These are phyloP conservation scores for Aspergillus udagawae DNA, from an alignment of 2,329 filamentous ascomycete species.

Conservation along the genomic window DNA sequence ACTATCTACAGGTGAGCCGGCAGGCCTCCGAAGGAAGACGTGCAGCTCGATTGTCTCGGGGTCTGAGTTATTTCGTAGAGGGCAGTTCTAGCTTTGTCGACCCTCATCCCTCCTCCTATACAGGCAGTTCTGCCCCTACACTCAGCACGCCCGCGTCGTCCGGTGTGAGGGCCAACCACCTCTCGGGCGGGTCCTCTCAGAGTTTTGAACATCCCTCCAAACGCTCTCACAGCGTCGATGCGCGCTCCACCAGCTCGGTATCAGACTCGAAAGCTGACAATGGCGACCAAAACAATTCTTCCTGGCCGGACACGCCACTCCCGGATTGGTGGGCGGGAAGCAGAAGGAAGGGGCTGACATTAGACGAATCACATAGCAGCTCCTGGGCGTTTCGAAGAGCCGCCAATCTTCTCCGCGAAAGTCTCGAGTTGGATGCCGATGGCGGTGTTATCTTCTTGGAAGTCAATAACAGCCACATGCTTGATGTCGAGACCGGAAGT, in stretches of 20 bases:
- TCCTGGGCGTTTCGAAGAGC: conserved; percentile 46
- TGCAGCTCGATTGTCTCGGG: conserved; percentile 52
- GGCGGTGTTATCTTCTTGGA: conserved; percentile 45
- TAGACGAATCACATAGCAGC: conserved; percentile 36
- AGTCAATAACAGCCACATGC: conserved; percentile 23
- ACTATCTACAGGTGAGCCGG: conserved; percentile 57
- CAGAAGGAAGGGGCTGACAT: conserved; percentile 20
- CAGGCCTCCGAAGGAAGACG: conserved; percentile 50
- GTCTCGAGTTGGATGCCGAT: conserved; percentile 42
- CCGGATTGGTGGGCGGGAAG: conserved; percentile 32
- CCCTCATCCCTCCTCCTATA: conserved; percentile 20
- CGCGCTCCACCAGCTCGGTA: conserved; percentile 21
- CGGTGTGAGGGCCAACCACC: conserved; percentile 18
- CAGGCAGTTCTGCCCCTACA: conserved; percentile 13
- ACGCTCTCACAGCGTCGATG: conserved; percentile 27
- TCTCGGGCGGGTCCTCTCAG: conserved; percentile 22
- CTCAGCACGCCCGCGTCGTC: conserved; percentile 20
- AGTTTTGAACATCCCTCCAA: conserved; percentile 18
- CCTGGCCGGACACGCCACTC: conserved; percentile 24
- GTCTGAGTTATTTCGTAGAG: conserved; percentile 53
- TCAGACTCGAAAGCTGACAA: conserved; percentile 27
- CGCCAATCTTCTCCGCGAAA: conserved; percentile 46
- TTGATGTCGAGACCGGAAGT: conserved; percentile 26
- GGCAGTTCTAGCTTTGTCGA: conserved; percentile 44
- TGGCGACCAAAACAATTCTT: conserved; percentile 16